Evolutionary conservation across 106 monocot species (phyloP), one percentile per base, ranked within the genome.

Genomic region (Amphibolis antarctica): DNA sequence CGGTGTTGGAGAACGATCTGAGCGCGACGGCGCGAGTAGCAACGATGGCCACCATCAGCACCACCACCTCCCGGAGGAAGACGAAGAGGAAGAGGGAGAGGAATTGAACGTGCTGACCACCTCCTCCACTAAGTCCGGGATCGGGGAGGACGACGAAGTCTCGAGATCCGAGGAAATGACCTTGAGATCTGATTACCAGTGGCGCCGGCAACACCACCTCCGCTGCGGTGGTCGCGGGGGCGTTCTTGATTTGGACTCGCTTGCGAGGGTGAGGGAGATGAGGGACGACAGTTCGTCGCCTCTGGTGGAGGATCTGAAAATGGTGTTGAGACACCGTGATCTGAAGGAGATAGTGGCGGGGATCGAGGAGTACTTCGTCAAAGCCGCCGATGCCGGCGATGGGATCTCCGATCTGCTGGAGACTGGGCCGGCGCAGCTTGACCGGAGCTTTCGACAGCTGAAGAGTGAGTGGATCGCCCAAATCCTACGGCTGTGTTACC

Each of bases 391-490:
- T 3, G 84, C 86, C 60, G 96, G 96, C 66, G 67, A 80, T 28
- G 63, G 45, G 17, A 75, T 87, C 36, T 90, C 86, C 20, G 78
- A 82, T n/a, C 71, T 96, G 59, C 84, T 96, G 13, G 96, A 96
- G 78, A 76, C 74, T 10, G 86, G 86, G 13, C 75, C 84, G 19
- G 96, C 66, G 4, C 96, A 96, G 82, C 62, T 86, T 27, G 96
- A 96, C 10, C 72, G 86, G 44, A 89, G 82, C 62, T 86, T 96
- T 72, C 77, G 84, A 55, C 96, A 96, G 69, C 76, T 96, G 58
- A 96, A 79, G 67, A 96, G 96, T 96, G 68, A 80, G 86, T 69
- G 15, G 29, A 30, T 7, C 18, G 50, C 13, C 9, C 12, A 18
- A 26, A 17, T 47, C 44, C 44, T 65, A 49, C 51, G 30, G 30